Conservation (phyloP, 495 filamentous ascomycete genomes). For the Annulohypoxylon maeteangense region DNA sequence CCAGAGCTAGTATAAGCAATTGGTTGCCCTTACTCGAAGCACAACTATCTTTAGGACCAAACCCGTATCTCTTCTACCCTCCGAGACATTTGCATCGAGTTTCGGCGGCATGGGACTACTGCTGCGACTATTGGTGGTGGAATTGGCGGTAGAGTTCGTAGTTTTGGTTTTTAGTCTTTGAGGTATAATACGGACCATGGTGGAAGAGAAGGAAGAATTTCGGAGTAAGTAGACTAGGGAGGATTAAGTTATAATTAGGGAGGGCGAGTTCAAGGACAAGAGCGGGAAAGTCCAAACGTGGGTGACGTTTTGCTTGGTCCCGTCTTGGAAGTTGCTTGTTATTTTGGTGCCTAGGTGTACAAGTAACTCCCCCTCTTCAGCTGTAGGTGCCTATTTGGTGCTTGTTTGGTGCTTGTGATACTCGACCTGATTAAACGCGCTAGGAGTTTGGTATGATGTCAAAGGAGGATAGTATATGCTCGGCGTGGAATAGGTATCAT, state of each 20-base stretch:
- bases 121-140: conserved; percentile 53
- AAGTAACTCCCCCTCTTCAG: conserved; percentile 25
- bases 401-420: conserved; percentile 10
- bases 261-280: conserved; percentile 28
- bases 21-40: conserved; percentile 57
- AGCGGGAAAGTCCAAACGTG: conserved; percentile 28
- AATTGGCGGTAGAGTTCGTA: conserved; percentile 66
- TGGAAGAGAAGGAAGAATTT: conserved; percentile 22
- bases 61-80: conserved; percentile 56
- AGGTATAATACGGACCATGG: conserved; percentile 81
- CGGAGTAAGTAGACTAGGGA: conserved; percentile 16
- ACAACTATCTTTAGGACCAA: conserved; percentile 64
- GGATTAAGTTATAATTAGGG: conserved; percentile 32
- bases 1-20: conserved; percentile 1
- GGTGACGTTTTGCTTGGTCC: conserved; percentile 38
- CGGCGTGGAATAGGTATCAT: not conserved
- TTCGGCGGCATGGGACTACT: conserved; percentile 57
- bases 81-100: conserved; percentile 49
- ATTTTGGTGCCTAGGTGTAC: not conserved
- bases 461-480: conserved; percentile 13
- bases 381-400: conserved; percentile 8
- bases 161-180: conserved; percentile 75
- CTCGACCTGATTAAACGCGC: conserved; percentile 31
- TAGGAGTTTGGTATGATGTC: conserved; percentile 40
- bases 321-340: conserved; percentile 40